Base-by-base conservation (phyloP, 1,284 basidiomycete genomes). In the Xanthoconium separans region DNA sequence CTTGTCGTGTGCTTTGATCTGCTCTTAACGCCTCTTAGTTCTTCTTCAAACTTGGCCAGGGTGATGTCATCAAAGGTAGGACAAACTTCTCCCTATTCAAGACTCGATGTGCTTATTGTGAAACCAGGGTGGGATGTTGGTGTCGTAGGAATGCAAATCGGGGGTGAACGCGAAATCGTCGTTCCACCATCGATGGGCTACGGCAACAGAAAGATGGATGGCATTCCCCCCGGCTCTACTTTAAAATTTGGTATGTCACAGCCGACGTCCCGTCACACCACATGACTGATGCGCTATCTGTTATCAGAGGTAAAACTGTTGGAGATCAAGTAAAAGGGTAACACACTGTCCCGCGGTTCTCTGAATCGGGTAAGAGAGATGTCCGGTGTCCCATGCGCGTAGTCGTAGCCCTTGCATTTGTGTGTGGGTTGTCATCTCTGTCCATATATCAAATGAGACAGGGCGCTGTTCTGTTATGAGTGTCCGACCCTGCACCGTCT, bases 1-100 rank as follows among this genome's bases (percentile, higher is more conserved):
- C 41, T 41, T 46, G 18, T 45, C 31, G 34, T 44, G 48, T 37
- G 8, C 27, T 34, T 40, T 16, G 33, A 60, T 24, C 39, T 34
- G 50, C 54, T 57, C 48, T 55, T 46, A 43, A 54, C 15, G 48
- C 40, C 20, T 22, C 36, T 58, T 57, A 90, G 82, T 97, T 98
- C 77, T 76, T 77, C 45, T 98, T 98, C 81, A 83, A 78, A 47
- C 81, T 98, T 33, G 96, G 95, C 52, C 78, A 81, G 57, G 93
- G 93, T 42, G 89, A 97, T 70, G 95, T 98, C 50, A 96, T 98
- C 74, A 91, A 91, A 77, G 93, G 90, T 79, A 58, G 43, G 60
- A 68, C 60, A 41, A 60, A 57, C 56, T 31, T 37, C 24, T 29
- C 34, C 33, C 39, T 27, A 13, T 34, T 18, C 36, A 46, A 40